These are phyloP conservation scores for Pascua guehoae DNA, from an alignment of 1,284 basidiomycete genomes.

Conservation along the genomic window DNA sequence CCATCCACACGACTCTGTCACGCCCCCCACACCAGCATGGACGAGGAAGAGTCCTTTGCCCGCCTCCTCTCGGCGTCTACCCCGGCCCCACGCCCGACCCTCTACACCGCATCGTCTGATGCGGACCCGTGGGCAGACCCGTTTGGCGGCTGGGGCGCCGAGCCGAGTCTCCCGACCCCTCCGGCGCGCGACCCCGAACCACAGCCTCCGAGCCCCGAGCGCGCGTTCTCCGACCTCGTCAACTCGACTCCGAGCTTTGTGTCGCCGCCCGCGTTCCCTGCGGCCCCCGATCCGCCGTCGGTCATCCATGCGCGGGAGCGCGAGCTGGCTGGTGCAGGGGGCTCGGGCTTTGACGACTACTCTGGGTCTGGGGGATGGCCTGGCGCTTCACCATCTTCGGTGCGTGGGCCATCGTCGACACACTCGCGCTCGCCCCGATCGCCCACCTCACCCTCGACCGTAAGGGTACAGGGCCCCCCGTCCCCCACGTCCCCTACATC, in stretches of 20 bases:
- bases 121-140: constrained; percentile 49
- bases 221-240: neutral
- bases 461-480: too few relatives aligned
- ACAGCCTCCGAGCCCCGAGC: neutral
- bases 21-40: constrained; percentile 25
- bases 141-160: constrained; percentile 32
- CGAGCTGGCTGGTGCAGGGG: constrained; percentile 9
- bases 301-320: constrained; percentile 44
- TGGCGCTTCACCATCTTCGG: too few relatives aligned
- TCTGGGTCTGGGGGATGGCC: too few relatives aligned
- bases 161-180: neutral
- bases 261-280: neutral
- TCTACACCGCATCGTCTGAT: constrained; percentile 16
- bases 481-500: neutral
- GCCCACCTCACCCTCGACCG: neutral
- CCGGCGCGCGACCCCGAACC: neutral
- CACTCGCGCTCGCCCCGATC: neutral
- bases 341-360: neutral
- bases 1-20: constrained; percentile 2
- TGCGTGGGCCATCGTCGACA: too few relatives aligned
- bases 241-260: neutral
- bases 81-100: constrained; percentile 27
- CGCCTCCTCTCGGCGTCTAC: constrained; percentile 39
- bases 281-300: constrained; percentile 33
- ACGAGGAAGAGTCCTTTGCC: constrained; percentile 44